Percentiles rank a stretch among this genome's conserved stretches.
phyloP scores from a whole-genome alignment of 192 early-diverging fungal species.

The Backusella sp. region DNA sequence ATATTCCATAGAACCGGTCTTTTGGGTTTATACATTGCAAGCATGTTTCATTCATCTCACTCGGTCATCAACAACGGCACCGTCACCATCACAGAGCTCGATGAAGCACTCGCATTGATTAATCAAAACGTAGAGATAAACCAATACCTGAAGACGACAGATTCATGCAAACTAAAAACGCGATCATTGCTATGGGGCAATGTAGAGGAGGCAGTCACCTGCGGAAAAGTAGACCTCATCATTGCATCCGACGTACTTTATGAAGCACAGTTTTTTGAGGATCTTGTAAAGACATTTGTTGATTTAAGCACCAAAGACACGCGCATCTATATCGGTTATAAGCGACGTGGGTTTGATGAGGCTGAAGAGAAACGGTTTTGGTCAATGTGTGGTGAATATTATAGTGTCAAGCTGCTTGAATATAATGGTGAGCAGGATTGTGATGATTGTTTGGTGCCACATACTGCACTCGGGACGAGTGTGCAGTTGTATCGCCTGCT shows the following conservation, averaged over 20 bases:
- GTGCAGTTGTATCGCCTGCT: constrained; percentile 26
- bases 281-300: constrained; percentile 37
- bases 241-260: constrained; percentile 55
- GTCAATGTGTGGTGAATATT: constrained; percentile 16
- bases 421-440: background rate
- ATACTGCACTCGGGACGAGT: background rate
- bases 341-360: constrained; percentile 32
- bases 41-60: constrained; percentile 11
- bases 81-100: constrained; percentile 43
- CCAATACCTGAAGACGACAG: background rate
- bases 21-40: constrained; percentile 40
- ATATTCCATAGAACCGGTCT: constrained; percentile 36
- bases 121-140: constrained; percentile 38
- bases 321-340: constrained; percentile 46
- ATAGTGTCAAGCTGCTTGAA: constrained; percentile 18
- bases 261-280: constrained; percentile 31
- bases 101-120: constrained; percentile 42
- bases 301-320: constrained; percentile 33
- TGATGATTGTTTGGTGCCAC: constrained; percentile 20
- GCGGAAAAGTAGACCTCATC: constrained; percentile 33
- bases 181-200: constrained; percentile 27
- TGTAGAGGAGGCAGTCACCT: background rate
- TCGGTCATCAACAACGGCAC: background rate
- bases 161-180: background rate
- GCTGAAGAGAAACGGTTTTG: constrained; percentile 38